Evolutionary conservation across 1,139 yeast genomes (phyloP).

Genomic region (Debaryomyces fabryi): DNA sequence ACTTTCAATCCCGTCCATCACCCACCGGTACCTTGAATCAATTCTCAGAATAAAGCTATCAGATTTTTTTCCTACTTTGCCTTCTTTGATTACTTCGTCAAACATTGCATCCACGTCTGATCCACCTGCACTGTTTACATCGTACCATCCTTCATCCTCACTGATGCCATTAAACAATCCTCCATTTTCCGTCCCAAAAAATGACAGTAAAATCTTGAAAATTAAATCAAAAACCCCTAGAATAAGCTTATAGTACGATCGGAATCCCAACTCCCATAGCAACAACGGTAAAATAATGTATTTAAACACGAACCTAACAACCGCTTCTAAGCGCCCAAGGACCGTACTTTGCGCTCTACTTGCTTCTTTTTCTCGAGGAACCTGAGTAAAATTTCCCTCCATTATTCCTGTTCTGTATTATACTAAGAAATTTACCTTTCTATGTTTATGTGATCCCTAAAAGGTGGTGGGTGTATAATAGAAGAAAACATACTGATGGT

Average conservation of each 20-base stretch:
- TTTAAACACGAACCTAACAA: constrained; percentile 3
- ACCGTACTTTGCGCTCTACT: background rate
- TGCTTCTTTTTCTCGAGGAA: background rate
- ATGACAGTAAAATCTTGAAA: background rate
- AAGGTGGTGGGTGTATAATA: background rate
- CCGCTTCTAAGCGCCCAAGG: constrained; percentile 1
- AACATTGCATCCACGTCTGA: background rate
- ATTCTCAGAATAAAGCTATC: background rate
- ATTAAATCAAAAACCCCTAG: background rate
- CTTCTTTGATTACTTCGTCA: background rate
- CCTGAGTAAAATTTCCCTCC: background rate
- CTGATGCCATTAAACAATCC: background rate
- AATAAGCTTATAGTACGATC: constrained; percentile 1
- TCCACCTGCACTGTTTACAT: background rate
- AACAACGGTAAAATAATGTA: constrained; percentile 8
- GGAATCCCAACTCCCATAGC: constrained; percentile 9
- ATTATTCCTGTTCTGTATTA: background rate
- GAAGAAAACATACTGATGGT: background rate
- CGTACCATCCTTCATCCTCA: background rate
- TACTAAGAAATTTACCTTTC: background rate
- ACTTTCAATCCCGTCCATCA: background rate
- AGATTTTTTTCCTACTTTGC: background rate
- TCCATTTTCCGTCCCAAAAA: background rate
- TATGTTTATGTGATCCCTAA: background rate
- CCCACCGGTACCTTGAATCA: background rate